Evolutionary conservation across 2,329 filamentous ascomycete genomes (phyloP).

Genomic region (Zymoseptoria pseudotritici): DNA sequence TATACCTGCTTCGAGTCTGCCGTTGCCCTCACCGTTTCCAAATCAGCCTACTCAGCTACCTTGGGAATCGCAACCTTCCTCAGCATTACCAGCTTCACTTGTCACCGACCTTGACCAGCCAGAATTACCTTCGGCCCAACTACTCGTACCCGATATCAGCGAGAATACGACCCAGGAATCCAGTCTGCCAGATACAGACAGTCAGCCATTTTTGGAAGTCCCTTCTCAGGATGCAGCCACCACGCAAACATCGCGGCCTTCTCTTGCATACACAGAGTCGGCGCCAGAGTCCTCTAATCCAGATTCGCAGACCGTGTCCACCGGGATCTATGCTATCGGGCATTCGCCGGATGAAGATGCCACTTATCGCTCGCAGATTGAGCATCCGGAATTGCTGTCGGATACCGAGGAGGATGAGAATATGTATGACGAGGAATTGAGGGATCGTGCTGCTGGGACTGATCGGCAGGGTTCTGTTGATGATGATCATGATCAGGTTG

Average conservation of each 20-base stretch:
- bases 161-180: not conserved
- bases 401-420: constrained; percentile 20
- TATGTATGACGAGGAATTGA: constrained; percentile 9
- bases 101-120: not conserved
- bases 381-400: constrained; percentile 7
- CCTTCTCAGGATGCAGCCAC: not conserved
- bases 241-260: not conserved
- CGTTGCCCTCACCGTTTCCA: constrained; percentile 31
- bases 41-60: constrained; percentile 5
- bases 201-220: not conserved
- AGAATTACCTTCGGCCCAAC: not conserved
- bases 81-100: not conserved
- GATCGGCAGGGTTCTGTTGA: not conserved
- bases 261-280: not conserved
- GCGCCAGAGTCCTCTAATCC: not conserved
- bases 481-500: constrained; percentile 2
- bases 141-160: not conserved
- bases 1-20: constrained; percentile 22
- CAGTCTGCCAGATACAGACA: not conserved
- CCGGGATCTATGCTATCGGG: not conserved
- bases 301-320: not conserved
- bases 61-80: not conserved
- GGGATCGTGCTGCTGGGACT: not conserved
- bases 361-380: not conserved
- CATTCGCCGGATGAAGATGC: not conserved